phyloP scores from a whole-genome alignment of 345 rosid genomes.

The Heritiera fomes region DNA sequence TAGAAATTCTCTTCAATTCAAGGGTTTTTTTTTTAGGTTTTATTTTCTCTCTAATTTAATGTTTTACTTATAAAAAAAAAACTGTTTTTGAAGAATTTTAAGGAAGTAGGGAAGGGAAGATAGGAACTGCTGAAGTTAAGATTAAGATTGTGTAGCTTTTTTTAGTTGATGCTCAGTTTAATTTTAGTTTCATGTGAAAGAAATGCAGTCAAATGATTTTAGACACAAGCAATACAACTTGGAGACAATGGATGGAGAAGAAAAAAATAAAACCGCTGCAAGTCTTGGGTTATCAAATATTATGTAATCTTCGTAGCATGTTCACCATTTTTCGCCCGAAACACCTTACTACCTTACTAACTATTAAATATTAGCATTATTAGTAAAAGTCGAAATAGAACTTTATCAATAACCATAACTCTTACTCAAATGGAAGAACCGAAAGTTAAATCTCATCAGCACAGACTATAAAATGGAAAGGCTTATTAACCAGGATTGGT shows the following conservation, averaged over 20 bases:
- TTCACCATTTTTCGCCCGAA: no score
- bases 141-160: conserved; percentile 13
- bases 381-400: no score
- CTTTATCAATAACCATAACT: background rate
- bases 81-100: background rate
- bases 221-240: no score
- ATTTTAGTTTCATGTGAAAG: conserved; percentile 14
- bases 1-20: background rate
- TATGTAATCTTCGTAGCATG: no score
- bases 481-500: background rate
- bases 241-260: no score
- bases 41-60: background rate
- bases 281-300: no score
- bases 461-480: background rate
- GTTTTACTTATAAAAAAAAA: background rate
- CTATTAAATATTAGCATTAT: no score
- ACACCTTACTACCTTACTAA: no score
- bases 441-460: background rate
- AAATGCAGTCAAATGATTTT: background rate
- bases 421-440: background rate
- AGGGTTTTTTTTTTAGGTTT: background rate
- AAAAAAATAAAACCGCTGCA: no score
- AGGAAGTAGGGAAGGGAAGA: background rate
- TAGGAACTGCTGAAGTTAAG: background rate
- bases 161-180: background rate